phyloP scores from a whole-genome alignment of 2,329 filamentous ascomycete species.

The Fusarium continuum region DNA sequence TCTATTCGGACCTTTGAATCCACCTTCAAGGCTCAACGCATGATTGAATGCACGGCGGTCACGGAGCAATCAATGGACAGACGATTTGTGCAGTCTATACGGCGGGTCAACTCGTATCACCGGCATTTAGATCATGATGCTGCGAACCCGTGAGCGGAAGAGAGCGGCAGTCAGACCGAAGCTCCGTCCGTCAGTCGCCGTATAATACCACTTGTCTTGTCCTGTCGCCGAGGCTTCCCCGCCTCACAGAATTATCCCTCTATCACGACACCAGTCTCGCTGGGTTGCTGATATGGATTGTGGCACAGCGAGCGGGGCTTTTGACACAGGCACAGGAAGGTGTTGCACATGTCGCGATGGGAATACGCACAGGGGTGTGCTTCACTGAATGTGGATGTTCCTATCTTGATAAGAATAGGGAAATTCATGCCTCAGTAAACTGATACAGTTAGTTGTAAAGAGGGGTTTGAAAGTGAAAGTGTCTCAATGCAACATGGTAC shows the following conservation, averaged over 20 bases:
- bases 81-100: conserved; percentile 23
- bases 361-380: conserved; percentile 35
- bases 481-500: not conserved
- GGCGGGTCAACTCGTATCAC: conserved; percentile 10
- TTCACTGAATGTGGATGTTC: conserved; percentile 10
- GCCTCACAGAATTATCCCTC: conserved; percentile 34
- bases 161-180: conserved; percentile 26
- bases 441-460: conserved; percentile 1
- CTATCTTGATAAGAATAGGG: conserved; percentile 28
- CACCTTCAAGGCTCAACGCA: conserved; percentile 9
- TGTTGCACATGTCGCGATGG: conserved; percentile 2
- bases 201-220: conserved; percentile 21
- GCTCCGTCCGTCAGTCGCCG: conserved; percentile 27
- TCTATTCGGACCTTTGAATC: conserved; percentile 27
- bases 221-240: conserved; percentile 28
- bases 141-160: conserved; percentile 5
- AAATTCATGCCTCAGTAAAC: conserved; percentile 19
- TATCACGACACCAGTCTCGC: conserved; percentile 16
- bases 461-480: conserved; percentile 9
- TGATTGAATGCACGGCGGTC: conserved; percentile 1
- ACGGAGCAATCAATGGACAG: not conserved
- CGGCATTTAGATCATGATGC: conserved; percentile 26
- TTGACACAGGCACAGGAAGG: too few species aligned
- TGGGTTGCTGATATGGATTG: conserved; percentile 18
- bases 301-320: conserved; percentile 26